These are phyloP conservation scores for Arctium lappa DNA, from an alignment of 129 eudicot genomes.

Conservation along the genomic window DNA sequence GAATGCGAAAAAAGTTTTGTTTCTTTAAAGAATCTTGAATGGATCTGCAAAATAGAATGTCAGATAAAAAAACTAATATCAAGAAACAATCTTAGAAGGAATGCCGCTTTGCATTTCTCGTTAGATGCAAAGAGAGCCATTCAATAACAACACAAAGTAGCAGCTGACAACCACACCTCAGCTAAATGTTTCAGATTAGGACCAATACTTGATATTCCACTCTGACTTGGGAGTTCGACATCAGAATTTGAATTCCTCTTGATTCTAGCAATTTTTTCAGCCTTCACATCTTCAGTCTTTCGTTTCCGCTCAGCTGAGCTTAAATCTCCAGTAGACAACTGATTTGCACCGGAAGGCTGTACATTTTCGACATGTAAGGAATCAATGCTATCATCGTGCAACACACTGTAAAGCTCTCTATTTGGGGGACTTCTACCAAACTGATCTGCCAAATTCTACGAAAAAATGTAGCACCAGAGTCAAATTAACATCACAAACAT, in stretches of 20 bases:
- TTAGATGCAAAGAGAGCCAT: background rate
- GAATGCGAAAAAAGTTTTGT: constrained; percentile 39
- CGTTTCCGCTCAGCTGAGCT: constrained; percentile 45
- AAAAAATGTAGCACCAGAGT: constrained; percentile 13
- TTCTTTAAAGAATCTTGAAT: constrained; percentile 45
- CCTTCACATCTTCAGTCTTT: constrained; percentile 32
- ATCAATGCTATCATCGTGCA: constrained; percentile 8
- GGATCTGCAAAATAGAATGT: constrained; percentile 51
- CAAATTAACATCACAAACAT: background rate
- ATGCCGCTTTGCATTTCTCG: background rate
- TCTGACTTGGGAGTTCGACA: constrained; percentile 21
- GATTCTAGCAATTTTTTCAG: constrained; percentile 25
- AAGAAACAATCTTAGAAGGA: background rate
- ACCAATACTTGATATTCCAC: constrained; percentile 21
- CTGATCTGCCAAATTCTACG: constrained; percentile 42
- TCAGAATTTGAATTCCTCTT: constrained; percentile 40
- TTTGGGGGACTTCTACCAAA: constrained; percentile 43
- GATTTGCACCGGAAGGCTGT: constrained; percentile 27
- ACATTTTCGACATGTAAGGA: constrained; percentile 15
- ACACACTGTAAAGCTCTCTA: constrained; percentile 16
- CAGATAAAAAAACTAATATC: constrained; percentile 5
- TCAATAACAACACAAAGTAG: constrained; percentile 8
- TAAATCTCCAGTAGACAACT: constrained; percentile 14
- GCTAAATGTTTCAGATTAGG: constrained; percentile 37
- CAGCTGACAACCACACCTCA: constrained; percentile 45